Base-by-base conservation (phyloP, 2,329 filamentous ascomycete species). In the Fusarium piperis region DNA sequence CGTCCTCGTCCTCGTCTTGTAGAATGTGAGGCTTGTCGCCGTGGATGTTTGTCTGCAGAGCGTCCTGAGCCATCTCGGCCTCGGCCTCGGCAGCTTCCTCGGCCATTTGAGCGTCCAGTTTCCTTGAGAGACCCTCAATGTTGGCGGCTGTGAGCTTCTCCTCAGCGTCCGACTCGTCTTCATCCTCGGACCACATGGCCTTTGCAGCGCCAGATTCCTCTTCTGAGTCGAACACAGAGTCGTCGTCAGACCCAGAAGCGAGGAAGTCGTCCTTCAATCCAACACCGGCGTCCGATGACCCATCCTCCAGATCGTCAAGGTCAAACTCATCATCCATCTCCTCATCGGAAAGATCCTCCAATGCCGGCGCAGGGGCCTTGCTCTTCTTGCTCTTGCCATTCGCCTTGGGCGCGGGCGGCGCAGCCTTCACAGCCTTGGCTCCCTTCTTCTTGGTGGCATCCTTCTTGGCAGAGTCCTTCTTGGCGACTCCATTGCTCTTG, bases 91-190 rank as follows among this genome's bases (percentile, higher is more conserved):
- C 94, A 18, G 92, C 94, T 71, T 97, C 93, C 67, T 92, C 88
- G 48, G 93, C 92, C 78, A 89, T 85, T 78, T 96, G 86, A 77
- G 89, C 86, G 79, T 99, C 95, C 64, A 99, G 83, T 81, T 94
- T 95, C 75, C 91, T 88, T 62, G 95, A 95, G 62, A 99, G 85
- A 65, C 96, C 96, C 76, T 92, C 96, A 70, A 99, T 98, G 81
- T 99, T 99, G 70, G 96, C 96, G 2, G 95, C 95, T 58, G 94
- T 99, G 74, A 99, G 88, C 80, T 91, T 92, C 83, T 98, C 95
- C 82, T 97, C 94, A 6, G 90, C 92, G 76, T 97, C 94, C 1
- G 93, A 95, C 58, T 94, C 92, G 72, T 95, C 93, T 75, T 97
- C 94, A 78, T 98, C 95, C 72, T 98, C 96, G 0, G 96, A 98